Base-by-base conservation (phyloP, 176 grass and related monocot genomes). In the Triticum urartu region DNA sequence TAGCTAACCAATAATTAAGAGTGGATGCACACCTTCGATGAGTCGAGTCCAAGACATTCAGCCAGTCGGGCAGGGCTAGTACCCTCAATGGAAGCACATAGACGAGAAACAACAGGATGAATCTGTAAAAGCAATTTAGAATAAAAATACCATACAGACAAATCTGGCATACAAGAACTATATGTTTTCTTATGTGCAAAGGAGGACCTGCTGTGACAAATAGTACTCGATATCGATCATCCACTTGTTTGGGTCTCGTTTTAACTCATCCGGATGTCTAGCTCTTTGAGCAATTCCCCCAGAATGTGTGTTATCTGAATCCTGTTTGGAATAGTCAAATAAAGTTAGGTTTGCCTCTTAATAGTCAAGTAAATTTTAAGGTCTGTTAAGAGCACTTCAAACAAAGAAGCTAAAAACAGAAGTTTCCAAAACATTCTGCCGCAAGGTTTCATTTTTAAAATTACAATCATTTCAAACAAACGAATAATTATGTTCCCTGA, bases 141-240 rank as follows among this genome's bases (percentile, higher is more conserved):
- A 87, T 48, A 71, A 64, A 58, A 20, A 21, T 85, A 18, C 43
- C 2, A 8, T 76, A 82, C 56, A 83, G 61, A 74, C 50, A 28
- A 79, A 47, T 67, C 68, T 20, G 54, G 15, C 21, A 21, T 24
- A 87, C 11, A 1, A 54, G 73, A 85, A 58, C 22, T 67, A 33
- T 77, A 79, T 9, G 11, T 87, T 75, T 86, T 54, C 67, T 13
- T 52, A 82, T 74, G 59, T 25, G 59, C 5, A 75, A 89, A n/a
- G 8, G 58, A 35, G 32, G 77, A 97, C 97, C 94, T 99, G 94
- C 72, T 99, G 97, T 85, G 90, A 94, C 78, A 99, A 91, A 87
- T 99, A 99, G 78, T 99, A 97, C 10, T 99, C 92, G 38, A 97
- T 94, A 30, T 97, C 97, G 79, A 99, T 97, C 87, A 99, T 93